A percentile compares a stretch with the other conserved stretches of the same genome.
phyloP scores from a whole-genome alignment of 768 basidiomycete genomes.

The Floccularia luteovirens region DNA sequence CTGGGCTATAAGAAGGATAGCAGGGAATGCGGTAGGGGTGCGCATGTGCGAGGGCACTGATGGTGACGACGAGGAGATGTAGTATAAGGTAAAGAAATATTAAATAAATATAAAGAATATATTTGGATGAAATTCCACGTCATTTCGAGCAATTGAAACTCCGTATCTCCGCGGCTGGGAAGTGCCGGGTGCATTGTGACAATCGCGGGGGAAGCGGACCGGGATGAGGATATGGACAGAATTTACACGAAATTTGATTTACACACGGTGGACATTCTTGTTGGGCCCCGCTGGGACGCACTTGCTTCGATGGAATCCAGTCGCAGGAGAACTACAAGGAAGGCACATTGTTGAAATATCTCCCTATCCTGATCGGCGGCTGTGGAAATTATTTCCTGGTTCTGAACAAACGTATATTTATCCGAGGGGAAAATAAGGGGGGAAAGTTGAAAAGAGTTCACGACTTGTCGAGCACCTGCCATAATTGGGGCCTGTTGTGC shows the following conservation, averaged over 20 bases:
- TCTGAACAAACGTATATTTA: conserved; percentile 12
- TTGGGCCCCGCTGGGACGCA: no score
- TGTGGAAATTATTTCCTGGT: conserved; percentile 17
- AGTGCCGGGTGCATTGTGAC: background rate
- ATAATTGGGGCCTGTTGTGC: conserved; percentile 8
- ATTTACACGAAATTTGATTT: no score
- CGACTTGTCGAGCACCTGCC: conserved; percentile 2
- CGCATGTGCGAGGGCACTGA: conserved; percentile 17
- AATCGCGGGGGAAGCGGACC: conserved; percentile 6
- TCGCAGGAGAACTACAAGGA: background rate
- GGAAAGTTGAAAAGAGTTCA: conserved; percentile 5
- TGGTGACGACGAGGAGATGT: conserved; percentile 1
- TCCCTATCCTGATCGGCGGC: conserved; percentile 21
- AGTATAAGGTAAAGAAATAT: background rate
- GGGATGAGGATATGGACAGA: no score
- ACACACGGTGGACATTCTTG: no score
- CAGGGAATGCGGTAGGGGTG: conserved; percentile 13
- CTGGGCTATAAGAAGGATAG: conserved; percentile 18
- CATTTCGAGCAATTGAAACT: conserved; percentile 3
- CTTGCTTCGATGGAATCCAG: conserved; percentile 11
- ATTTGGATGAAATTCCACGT: conserved; percentile 5
- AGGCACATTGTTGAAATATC: conserved; percentile 1
- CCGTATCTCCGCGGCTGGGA: conserved; percentile 14
- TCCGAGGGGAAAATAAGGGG: conserved; percentile 17
- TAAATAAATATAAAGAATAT: conserved; percentile 1